Conservation (phyloP, 495 filamentous ascomycete genomes). For the Cairneyella variabilis region DNA sequence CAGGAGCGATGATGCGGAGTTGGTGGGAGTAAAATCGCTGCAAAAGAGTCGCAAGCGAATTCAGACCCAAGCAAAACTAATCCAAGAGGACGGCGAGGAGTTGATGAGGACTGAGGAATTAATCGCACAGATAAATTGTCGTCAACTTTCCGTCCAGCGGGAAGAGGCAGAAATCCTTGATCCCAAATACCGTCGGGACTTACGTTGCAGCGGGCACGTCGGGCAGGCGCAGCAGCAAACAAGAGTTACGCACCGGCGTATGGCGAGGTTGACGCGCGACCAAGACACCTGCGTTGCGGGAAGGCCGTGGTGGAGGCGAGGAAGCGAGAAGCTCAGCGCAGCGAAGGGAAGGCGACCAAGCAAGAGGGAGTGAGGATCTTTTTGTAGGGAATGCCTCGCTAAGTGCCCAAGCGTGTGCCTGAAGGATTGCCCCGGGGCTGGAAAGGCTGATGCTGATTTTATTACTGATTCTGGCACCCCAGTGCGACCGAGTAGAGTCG, state of each 20-base stretch:
- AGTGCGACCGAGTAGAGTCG: conserved; percentile 3
- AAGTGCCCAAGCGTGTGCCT: conserved; percentile 8
- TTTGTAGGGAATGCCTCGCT: conserved; percentile 15
- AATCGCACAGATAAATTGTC: background rate
- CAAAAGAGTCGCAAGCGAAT: too few relatives aligned
- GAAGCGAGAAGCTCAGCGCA: background rate
- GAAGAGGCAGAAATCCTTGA: background rate
- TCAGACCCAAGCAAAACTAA: too few relatives aligned
- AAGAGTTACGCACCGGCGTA: conserved; percentile 1
- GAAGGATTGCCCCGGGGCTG: conserved; percentile 15
- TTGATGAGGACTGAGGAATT: background rate
- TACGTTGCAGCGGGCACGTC: conserved; percentile 5
- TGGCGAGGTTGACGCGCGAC: conserved; percentile 13
- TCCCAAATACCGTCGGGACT: background rate
- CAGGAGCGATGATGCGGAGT: background rate
- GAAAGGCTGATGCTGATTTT: conserved; percentile 3
- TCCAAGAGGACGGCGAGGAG: conserved; percentile 2
- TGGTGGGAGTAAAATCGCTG: too few relatives aligned
- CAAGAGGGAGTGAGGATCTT: background rate
- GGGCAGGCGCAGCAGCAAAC: conserved; percentile 9
- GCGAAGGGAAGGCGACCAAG: background rate
- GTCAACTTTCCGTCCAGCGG: conserved; percentile 18
- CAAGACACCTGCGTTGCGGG: background rate
- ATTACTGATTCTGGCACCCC: background rate
- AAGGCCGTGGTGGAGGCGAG: background rate